Evolutionary conservation across 2,329 filamentous ascomycete genomes (phyloP).

Genomic region (Penicillium nordicum): DNA sequence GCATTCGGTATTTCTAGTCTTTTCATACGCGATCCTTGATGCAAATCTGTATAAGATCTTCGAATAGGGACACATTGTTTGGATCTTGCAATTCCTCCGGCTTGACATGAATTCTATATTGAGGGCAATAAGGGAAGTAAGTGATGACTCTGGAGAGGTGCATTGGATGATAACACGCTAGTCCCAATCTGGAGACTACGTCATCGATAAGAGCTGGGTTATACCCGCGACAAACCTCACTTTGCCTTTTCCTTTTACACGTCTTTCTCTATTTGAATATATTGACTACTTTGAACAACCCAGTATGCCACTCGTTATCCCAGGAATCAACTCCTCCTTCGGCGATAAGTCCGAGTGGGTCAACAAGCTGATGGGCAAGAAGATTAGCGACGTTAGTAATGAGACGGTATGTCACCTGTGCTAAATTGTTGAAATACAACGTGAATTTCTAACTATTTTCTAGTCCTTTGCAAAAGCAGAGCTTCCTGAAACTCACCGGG

Average conservation of each 20-base stretch:
- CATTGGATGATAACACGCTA: not conserved
- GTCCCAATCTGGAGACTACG: not conserved
- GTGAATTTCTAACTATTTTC: not conserved
- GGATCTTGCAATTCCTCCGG: not conserved
- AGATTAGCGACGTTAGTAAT: constrained; percentile 39
- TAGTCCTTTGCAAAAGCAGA: constrained; percentile 48
- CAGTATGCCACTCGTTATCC: constrained; percentile 49
- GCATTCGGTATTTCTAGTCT: not conserved
- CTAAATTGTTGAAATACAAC: too few relatives aligned
- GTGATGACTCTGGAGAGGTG: not conserved
- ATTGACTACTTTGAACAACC: not conserved
- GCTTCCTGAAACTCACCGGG: constrained; percentile 43
- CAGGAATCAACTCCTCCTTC: constrained; percentile 37
- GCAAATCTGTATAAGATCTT: too few relatives aligned
- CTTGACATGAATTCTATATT: not conserved
- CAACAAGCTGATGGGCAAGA: constrained; percentile 47
- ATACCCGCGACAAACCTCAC: not conserved
- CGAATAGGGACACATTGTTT: not conserved
- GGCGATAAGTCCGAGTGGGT: constrained; percentile 42
- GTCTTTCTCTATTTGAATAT: not conserved
- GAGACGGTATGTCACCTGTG: constrained; percentile 27
- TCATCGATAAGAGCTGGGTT: not conserved
- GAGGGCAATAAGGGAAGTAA: not conserved
- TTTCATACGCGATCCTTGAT: not conserved
- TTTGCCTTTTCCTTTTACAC: not conserved